Percentiles rank a stretch among this genome's conserved stretches.
Evolutionary conservation across 2,329 filamentous ascomycete species (phyloP).

Genomic region (Pseudonectria buxi): DNA sequence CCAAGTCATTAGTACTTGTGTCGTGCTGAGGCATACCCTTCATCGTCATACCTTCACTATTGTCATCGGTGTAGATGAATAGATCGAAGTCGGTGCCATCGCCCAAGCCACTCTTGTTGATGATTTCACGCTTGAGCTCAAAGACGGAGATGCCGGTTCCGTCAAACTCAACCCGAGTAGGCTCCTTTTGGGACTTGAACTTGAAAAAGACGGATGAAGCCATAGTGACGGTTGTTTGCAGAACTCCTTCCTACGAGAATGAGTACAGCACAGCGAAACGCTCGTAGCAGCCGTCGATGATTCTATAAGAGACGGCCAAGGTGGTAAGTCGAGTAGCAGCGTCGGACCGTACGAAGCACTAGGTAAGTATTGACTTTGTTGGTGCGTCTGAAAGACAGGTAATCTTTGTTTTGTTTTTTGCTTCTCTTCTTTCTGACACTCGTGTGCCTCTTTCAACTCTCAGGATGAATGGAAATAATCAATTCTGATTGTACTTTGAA

Average conservation of each 20-base stretch:
- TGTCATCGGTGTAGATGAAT: conserved; percentile 87
- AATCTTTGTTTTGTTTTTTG: conserved; percentile 21
- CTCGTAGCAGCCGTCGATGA: conserved; percentile 14
- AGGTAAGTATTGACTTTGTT: conserved; percentile 26
- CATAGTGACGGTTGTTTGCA: conserved; percentile 51
- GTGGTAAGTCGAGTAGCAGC: conserved; percentile 8
- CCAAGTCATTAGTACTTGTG: conserved; percentile 20
- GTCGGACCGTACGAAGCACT: conserved; percentile 23
- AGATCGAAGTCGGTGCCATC: conserved; percentile 96
- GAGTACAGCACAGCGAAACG: conserved; percentile 17
- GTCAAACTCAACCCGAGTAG: conserved; percentile 90
- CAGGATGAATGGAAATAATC: conserved; percentile 37
- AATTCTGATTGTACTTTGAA: conserved; percentile 47
- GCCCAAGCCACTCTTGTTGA: conserved; percentile 84
- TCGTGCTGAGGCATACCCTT: not conserved
- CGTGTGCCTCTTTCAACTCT: conserved; percentile 31
- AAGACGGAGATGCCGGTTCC: conserved; percentile 97
- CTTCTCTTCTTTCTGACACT: conserved; percentile 31
- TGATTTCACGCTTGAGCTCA: conserved; percentile 98
- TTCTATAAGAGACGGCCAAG: conserved; percentile 13
- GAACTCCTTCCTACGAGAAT: conserved; percentile 22
- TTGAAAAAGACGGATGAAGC: conserved; percentile 99
- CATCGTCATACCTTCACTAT: conserved; percentile 69
- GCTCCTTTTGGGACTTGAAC: conserved; percentile 98
- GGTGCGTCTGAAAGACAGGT: conserved; percentile 17